Base-by-base conservation (phyloP, 176 grass and related monocot genomes). In the Pontederia crassipes region DNA sequence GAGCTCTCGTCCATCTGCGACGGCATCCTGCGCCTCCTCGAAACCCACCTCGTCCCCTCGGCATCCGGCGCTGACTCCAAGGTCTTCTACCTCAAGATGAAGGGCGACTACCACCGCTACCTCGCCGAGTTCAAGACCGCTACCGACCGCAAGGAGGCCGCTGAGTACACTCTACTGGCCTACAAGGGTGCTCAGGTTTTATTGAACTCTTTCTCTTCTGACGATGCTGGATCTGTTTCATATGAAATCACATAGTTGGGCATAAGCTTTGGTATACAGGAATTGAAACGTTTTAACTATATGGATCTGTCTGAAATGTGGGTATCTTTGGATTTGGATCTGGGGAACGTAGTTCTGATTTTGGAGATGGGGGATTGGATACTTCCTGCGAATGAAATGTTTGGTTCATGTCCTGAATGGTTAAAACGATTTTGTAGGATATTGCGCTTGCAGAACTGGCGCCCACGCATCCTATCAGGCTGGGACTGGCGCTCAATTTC, bases 121-220 rank as follows among this genome's bases (percentile, higher is more conserved):
- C 2, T 54, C 14, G 51, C 51, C 14, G 0, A 54, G n/a, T 54
- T 54, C n/a, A 54, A 54, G 51, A 54, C 51, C 14, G 51, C 49
- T 28, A 13, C 49, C 50, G 65, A 67, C 4, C 50, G 65, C 13
- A 67, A 54, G 65, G 49, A 40, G 8, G 65, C 65, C 8, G 65
- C 65, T 2, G 65, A 67, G 65, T 10, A 27, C 28, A 67, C 65
- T 11, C 65, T 67, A 2, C 9, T 50, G 3, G 65, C 65, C 12
- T 67, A 67, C 65, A 67, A 67, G 65, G 53, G 14, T 2, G 65
- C 65, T 24, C 65, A 67, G 65, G 65, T 67, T 6, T 35, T 52
- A 40, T 40, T 40, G 32, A 40, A 4, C 32, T 40, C 32, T 7
- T 40, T 1, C 32, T 40, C 32, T 3, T 40, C 20, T 24, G 20